phyloP scores from a whole-genome alignment of 495 filamentous ascomycete species.

The Polyplosphaeria fusca region DNA sequence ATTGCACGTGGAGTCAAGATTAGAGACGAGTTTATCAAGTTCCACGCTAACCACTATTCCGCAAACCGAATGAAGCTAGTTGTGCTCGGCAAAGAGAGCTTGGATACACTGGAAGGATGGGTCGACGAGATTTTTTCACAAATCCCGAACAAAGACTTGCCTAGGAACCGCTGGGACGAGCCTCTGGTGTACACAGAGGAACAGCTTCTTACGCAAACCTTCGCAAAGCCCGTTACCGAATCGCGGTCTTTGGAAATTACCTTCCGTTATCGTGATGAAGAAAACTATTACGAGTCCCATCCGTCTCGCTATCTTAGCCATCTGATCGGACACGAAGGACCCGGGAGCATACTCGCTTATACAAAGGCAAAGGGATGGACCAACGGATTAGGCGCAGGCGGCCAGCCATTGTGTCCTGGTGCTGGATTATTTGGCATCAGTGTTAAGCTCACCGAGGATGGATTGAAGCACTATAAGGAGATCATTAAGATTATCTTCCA shows the following conservation, averaged over 20 bases:
- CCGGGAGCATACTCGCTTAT: conserved; percentile 92
- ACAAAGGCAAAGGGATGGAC: conserved; percentile 96
- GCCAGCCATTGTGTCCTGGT: conserved; percentile 73
- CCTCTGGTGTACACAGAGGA: conserved; percentile 64
- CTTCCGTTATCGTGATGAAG: conserved; percentile 89
- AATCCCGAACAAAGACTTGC: conserved; percentile 79
- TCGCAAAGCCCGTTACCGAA: conserved; percentile 97
- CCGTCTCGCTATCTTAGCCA: conserved; percentile 90
- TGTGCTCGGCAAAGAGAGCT: conserved; percentile 79
- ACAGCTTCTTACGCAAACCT: conserved; percentile 74
- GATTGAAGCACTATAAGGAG: conserved; percentile 78
- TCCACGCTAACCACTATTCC: conserved; percentile 87
- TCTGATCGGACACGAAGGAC: conserved; percentile 93
- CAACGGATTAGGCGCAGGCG: conserved; percentile 78
- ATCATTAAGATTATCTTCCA: conserved; percentile 87
- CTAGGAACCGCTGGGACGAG: conserved; percentile 76
- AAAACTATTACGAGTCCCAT: conserved; percentile 74
- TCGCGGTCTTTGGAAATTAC: conserved; percentile 75
- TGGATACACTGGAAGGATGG: conserved; percentile 88
- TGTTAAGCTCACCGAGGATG: conserved; percentile 82
- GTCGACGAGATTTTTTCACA: conserved; percentile 79
- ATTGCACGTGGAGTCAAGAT: conserved; percentile 81
- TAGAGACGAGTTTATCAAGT: conserved; percentile 89
- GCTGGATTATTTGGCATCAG: conserved; percentile 78
- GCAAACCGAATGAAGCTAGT: conserved; percentile 96